A percentile compares a stretch with the other conserved stretches of the same genome.
These are phyloP conservation scores for Lactifluus subvellereus DNA, from an alignment of 768 basidiomycete genomes.

Conservation along the genomic window DNA sequence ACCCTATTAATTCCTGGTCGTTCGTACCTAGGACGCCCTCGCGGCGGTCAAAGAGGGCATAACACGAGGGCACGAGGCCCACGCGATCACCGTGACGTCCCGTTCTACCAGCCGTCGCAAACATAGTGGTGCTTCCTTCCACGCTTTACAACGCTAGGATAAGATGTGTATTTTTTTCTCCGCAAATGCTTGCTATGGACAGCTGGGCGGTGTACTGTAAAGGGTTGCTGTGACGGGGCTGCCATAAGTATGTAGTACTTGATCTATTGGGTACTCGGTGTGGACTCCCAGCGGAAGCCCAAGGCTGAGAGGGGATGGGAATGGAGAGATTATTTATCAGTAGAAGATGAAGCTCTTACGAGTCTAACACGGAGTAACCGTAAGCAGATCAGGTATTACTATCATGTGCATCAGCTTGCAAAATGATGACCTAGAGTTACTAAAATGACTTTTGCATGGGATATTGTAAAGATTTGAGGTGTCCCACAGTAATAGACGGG, in stretches of 20 bases:
- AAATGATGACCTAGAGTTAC: too few species aligned
- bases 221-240: background rate
- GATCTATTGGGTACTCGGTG: background rate
- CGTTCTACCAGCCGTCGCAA: background rate
- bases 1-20: background rate
- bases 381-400: background rate
- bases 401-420: too few species aligned
- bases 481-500: too few species aligned
- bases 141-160: background rate
- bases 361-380: too few species aligned
- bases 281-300: background rate
- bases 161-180: conserved; percentile 3
- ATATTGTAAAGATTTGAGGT: too few species aligned
- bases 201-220: conserved; percentile 12
- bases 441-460: too few species aligned
- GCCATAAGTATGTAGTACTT: background rate
- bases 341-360: background rate
- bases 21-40: conserved; percentile 4
- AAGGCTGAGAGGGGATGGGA: background rate
- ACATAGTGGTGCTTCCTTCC: background rate
- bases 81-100: background rate
- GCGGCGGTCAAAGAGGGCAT: conserved; percentile 12
- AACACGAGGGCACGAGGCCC: background rate
- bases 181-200: background rate
- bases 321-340: background rate